These are phyloP conservation scores for Mycena sanguinolenta DNA, from an alignment of 768 basidiomycete genomes.

Conservation along the genomic window DNA sequence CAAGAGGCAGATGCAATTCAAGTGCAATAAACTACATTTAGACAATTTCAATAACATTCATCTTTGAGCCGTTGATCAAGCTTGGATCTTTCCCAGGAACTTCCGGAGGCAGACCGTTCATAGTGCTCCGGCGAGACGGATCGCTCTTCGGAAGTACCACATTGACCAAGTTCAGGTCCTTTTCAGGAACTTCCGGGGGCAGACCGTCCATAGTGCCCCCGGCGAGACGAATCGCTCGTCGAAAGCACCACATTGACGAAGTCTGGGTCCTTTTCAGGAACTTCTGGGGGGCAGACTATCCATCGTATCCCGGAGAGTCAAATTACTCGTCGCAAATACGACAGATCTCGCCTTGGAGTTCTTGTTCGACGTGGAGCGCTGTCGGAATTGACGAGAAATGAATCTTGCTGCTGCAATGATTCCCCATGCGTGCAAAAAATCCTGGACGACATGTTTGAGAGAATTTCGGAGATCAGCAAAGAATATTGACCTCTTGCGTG, in stretches of 20 bases:
- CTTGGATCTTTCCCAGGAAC: no score
- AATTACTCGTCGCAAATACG: not conserved
- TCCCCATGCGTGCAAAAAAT: slow-evolving; percentile 2
- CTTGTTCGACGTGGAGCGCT: not conserved
- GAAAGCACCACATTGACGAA: no score
- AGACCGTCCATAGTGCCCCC: no score
- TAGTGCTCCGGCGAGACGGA: no score
- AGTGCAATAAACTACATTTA: not conserved
- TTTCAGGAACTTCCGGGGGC: no score
- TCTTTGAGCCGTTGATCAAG: no score
- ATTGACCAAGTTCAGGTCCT: no score
- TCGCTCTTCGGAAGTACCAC: no score
- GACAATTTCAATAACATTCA: not conserved
- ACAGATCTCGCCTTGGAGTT: not conserved
- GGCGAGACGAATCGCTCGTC: no score
- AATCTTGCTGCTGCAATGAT: not conserved
- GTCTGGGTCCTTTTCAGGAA: not conserved
- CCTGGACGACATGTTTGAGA: not conserved
- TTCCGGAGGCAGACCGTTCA: no score
- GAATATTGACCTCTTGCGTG: slow-evolving; percentile 7
- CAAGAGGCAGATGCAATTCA: not conserved
- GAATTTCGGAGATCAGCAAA: not conserved
- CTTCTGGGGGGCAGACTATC: no score
- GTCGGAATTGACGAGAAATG: not conserved
- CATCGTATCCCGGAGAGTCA: not conserved